phyloP scores from a whole-genome alignment of 148 eudicot species.

The Polygonum maritimum region DNA sequence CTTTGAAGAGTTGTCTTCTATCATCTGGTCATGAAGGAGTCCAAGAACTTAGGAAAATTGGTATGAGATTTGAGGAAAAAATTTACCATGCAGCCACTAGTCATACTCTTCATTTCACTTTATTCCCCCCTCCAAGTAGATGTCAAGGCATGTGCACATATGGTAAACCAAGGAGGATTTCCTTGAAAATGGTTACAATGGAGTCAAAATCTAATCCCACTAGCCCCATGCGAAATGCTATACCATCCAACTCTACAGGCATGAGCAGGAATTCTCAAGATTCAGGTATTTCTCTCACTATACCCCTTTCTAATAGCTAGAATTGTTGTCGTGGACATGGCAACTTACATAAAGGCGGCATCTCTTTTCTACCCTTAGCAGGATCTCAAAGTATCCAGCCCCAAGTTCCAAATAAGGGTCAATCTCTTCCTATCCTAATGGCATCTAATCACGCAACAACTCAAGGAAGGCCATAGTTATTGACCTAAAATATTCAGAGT shows the following conservation, averaged over 20 bases:
- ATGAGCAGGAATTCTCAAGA: slow-evolving; percentile 50
- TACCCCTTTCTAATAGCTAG: neutral
- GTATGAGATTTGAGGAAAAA: slow-evolving; percentile 79
- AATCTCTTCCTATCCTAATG: slow-evolving; percentile 54
- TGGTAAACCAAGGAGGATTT: slow-evolving; percentile 46
- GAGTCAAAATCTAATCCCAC: slow-evolving; percentile 59
- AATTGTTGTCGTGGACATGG: neutral
- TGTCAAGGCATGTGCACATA: neutral
- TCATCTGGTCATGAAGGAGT: slow-evolving; percentile 70
- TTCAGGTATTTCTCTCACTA: slow-evolving; percentile 35
- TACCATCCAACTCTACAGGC: slow-evolving; percentile 40
- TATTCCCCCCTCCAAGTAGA: neutral
- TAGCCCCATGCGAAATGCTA: slow-evolving; percentile 34
- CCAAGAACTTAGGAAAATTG: slow-evolving; percentile 65
- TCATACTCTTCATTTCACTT: slow-evolving; percentile 17
- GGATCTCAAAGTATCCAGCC: slow-evolving; percentile 57
- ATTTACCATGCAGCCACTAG: slow-evolving; percentile 65
- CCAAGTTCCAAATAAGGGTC: slow-evolving; percentile 63
- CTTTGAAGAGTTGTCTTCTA: slow-evolving; percentile 73
- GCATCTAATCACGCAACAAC: slow-evolving; percentile 49
- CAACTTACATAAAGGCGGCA: neutral
- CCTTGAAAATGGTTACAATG: slow-evolving; percentile 80
- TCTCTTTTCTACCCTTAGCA: slow-evolving; percentile 10
- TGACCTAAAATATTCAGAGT: slow-evolving; percentile 56
- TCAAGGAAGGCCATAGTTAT: slow-evolving; percentile 55